phyloP scores from a whole-genome alignment of 1,139 yeast species.

The Magnusiomyces tetraspermus region DNA sequence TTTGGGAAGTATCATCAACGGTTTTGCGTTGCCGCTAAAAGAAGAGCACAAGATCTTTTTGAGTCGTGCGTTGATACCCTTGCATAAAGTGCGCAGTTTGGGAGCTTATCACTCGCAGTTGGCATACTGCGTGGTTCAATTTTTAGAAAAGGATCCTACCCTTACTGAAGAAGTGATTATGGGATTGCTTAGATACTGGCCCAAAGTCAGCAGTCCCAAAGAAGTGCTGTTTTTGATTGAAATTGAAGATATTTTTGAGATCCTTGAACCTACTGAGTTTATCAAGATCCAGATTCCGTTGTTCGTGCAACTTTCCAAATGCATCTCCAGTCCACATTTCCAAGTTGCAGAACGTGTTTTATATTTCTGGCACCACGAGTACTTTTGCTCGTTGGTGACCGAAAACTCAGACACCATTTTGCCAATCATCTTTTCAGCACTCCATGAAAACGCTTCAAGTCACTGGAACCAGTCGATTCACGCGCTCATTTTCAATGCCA shows the following conservation, averaged over 20 bases:
- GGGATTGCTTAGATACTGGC: constrained; percentile 94
- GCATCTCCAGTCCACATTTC: constrained; percentile 92
- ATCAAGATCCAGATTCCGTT: constrained; percentile 86
- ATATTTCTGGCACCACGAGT: constrained; percentile 92
- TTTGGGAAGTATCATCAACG: constrained; percentile 91
- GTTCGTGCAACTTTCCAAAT: constrained; percentile 87
- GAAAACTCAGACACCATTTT: constrained; percentile 84
- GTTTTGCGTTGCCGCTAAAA: constrained; percentile 92
- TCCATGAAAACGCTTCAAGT: constrained; percentile 61
- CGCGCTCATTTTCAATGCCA: constrained; percentile 79
- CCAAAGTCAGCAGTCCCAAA: constrained; percentile 88
- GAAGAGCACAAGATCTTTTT: constrained; percentile 93
- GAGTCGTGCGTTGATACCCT: constrained; percentile 79
- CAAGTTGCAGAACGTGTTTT: constrained; percentile 95
- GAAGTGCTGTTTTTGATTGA: constrained; percentile 94
- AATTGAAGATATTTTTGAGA: constrained; percentile 93
- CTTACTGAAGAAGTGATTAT: constrained; percentile 90
- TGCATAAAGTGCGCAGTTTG: constrained; percentile 84
- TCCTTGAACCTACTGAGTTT: constrained; percentile 89
- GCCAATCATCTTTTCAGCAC: constrained; percentile 84
- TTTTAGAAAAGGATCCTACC: constrained; percentile 84
- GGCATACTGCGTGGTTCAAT: constrained; percentile 95
- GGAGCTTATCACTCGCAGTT: constrained; percentile 91
- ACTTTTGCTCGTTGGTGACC: constrained; percentile 78
- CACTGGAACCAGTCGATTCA: constrained; percentile 92